These are phyloP conservation scores for Mycena galopus DNA, from an alignment of 768 basidiomycete genomes.

Conservation along the genomic window DNA sequence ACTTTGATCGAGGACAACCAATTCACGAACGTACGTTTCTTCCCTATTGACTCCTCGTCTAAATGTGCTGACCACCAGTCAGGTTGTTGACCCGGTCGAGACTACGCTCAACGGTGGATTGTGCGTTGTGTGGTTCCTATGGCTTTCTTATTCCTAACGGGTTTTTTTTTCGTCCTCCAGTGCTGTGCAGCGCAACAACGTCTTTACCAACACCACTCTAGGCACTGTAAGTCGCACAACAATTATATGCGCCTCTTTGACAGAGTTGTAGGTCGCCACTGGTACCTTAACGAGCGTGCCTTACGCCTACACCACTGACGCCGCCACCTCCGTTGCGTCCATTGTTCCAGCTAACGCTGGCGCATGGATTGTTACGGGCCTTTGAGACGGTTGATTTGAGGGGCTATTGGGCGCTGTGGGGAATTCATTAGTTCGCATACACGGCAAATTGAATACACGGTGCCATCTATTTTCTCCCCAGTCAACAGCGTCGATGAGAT, in stretches of 20 bases:
- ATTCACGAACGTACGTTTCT: conserved; percentile 28
- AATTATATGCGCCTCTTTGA: not conserved
- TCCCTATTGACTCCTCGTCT: not conserved
- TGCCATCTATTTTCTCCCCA: no score
- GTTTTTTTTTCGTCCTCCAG: not conserved
- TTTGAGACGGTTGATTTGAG: not conserved
- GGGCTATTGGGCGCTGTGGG: not conserved
- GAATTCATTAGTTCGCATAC: not conserved
- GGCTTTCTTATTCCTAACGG: not conserved
- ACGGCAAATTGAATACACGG: not conserved
- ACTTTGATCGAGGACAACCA: conserved; percentile 33
- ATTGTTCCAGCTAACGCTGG: conserved; percentile 32
- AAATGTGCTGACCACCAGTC: not conserved
- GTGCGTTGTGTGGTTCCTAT: not conserved
- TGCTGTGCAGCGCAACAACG: conserved; percentile 29
- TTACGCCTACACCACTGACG: conserved; percentile 32
- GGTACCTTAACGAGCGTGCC: conserved; percentile 29
- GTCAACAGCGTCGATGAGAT: no score
- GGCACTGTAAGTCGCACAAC: not conserved
- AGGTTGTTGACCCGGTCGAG: conserved; percentile 30
- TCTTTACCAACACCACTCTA: conserved; percentile 28
- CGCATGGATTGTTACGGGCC: conserved; percentile 28
- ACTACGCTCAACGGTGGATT: conserved; percentile 35
- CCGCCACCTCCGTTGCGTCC: conserved; percentile 10
- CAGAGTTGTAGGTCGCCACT: conserved; percentile 17